Evolutionary conservation across 306 rosid genomes (phyloP).

Genomic region (Glycine latifolia): DNA sequence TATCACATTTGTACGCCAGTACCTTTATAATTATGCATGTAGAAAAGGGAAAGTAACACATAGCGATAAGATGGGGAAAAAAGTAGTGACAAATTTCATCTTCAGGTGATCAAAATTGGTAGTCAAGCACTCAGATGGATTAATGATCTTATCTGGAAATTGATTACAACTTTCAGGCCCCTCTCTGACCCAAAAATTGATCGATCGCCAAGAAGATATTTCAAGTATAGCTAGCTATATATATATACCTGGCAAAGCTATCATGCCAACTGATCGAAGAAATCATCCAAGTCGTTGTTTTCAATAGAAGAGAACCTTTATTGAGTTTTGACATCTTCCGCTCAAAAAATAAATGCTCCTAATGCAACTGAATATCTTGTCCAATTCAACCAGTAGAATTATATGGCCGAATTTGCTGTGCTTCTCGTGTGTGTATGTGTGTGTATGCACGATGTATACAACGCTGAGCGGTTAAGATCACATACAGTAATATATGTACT

Average conservation of each 20-base stretch:
- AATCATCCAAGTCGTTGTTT: not conserved
- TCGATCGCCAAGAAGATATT: not conserved
- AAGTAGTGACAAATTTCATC: no score
- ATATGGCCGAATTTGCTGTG: no score
- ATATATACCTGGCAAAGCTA: no score
- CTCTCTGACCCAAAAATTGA: constrained; percentile 25
- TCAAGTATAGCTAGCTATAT: no score
- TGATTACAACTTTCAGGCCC: constrained; percentile 1
- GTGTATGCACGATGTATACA: no score
- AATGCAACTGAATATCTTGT: not conserved
- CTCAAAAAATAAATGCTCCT: not conserved
- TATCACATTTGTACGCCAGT: no score
- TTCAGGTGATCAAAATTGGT: not conserved
- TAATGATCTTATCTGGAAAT: not conserved
- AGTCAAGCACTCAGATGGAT: not conserved
- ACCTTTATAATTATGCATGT: no score
- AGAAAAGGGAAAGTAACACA: no score
- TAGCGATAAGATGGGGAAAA: no score
- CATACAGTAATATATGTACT: not conserved
- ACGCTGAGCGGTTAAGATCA: not conserved
- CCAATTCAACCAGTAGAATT: no score
- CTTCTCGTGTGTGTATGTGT: no score
- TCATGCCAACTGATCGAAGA: no score
- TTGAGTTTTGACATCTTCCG: not conserved
- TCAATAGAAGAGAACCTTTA: not conserved